Percentiles rank a stretch among this genome's conserved stretches.
Conservation (phyloP, 2,329 filamentous ascomycete genomes). For the Hypoxylon sp. region DNA sequence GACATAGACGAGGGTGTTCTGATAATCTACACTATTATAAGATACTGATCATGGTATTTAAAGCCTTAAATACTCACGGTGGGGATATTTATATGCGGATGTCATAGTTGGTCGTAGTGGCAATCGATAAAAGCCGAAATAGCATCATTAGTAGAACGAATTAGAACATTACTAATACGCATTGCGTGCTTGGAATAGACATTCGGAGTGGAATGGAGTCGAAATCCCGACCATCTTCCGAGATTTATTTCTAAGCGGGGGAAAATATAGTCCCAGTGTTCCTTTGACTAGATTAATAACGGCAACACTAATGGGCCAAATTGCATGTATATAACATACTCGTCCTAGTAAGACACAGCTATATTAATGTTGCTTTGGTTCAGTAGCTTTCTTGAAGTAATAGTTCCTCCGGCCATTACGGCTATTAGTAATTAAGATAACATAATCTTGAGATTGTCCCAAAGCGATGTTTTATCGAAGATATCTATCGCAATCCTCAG, state of each 20-base stretch:
- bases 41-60: not conserved
- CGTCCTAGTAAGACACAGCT: too few species aligned
- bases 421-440: not conserved
- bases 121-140: constrained; percentile 28
- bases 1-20: constrained; percentile 27
- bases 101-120: constrained; percentile 15
- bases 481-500: too few species aligned
- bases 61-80: not conserved
- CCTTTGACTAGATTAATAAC: constrained; percentile 10
- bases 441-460: not conserved
- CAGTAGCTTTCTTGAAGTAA: not conserved
- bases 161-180: constrained; percentile 25
- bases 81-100: constrained; percentile 6
- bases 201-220: not conserved
- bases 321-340: not conserved
- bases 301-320: not conserved
- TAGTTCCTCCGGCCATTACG: not conserved
- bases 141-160: constrained; percentile 31
- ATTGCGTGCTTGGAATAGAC: constrained; percentile 25
- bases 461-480: not conserved
- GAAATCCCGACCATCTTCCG: constrained; percentile 30
- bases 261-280: constrained; percentile 18
- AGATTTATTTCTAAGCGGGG: constrained; percentile 35
- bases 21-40: constrained; percentile 6
- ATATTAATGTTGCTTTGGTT: not conserved